phyloP scores from a whole-genome alignment of 2,329 filamentous ascomycete genomes.

The Erysiphe neolycopersici region DNA sequence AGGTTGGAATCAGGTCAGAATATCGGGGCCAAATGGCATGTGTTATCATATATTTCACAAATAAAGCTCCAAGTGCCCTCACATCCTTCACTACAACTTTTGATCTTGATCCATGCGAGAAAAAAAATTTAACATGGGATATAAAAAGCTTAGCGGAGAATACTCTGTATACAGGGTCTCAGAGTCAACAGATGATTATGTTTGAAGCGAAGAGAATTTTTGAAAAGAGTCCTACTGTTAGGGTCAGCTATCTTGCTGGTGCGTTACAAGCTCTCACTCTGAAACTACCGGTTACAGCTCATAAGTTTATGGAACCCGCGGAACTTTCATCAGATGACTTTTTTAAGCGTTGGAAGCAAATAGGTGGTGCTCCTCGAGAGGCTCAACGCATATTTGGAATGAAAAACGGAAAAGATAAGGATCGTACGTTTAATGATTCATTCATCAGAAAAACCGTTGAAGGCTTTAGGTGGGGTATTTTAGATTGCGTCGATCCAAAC shows the following conservation, averaged over 20 bases:
- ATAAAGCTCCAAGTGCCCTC: constrained; percentile 67
- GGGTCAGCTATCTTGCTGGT: constrained; percentile 82
- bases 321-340: constrained; percentile 76
- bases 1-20: constrained; percentile 76
- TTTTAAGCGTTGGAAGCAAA: constrained; percentile 98
- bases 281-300: constrained; percentile 63
- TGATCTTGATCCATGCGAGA: constrained; percentile 46
- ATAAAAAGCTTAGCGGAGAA: constrained; percentile 74
- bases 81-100: constrained; percentile 85
- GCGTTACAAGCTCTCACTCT: constrained; percentile 79
- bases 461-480: constrained; percentile 70
- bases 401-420: constrained; percentile 23
- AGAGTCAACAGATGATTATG: constrained; percentile 84
- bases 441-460: constrained; percentile 50
- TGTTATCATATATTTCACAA: constrained; percentile 83
- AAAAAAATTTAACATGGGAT: constrained; percentile 49
- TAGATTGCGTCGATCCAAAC: constrained; percentile 76
- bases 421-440: constrained; percentile 37
- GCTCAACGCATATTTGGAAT: constrained; percentile 66
- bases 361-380: constrained; percentile 67
- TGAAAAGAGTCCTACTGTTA: constrained; percentile 61
- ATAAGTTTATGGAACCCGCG: constrained; percentile 93
- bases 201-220: constrained; percentile 72
- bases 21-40: constrained; percentile 91
- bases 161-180: constrained; percentile 42